Evolutionary conservation across 2,329 filamentous ascomycete genomes (phyloP).

Genomic region (Colletotrichum sp.): DNA sequence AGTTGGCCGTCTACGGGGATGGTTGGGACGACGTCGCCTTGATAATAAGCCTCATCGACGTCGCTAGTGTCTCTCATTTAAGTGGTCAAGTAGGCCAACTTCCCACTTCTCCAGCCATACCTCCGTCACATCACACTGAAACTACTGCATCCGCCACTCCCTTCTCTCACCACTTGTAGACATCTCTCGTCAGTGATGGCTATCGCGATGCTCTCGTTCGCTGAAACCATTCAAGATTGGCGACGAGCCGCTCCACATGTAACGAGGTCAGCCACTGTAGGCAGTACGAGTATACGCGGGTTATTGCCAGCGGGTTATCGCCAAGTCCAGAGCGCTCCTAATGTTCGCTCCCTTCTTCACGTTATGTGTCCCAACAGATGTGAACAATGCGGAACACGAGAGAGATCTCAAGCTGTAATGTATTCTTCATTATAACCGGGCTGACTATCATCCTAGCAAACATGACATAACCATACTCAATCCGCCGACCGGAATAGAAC

Average conservation of each 20-base stretch:
- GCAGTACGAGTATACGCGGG: not conserved
- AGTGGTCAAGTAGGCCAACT: not conserved
- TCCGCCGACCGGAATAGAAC: not conserved
- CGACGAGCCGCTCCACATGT: not conserved
- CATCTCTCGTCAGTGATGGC: not conserved
- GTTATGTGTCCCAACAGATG: not conserved
- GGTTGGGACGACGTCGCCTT: not conserved
- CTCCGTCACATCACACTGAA: not conserved
- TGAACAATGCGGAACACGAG: accelerated
- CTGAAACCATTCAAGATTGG: not conserved
- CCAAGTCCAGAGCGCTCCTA: accelerated
- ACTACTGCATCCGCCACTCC: not conserved
- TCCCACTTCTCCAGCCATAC: not conserved
- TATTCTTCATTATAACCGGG: not conserved
- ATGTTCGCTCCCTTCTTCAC: not conserved
- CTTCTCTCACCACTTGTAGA: not conserved
- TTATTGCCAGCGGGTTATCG: not conserved
- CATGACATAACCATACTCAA: not conserved
- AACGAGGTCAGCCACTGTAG: not conserved
- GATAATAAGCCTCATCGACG: not conserved
- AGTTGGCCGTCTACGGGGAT: not conserved
- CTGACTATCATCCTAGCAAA: not conserved
- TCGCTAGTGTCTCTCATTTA: not conserved
- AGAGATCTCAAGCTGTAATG: not conserved
- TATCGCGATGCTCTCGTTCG: not conserved